These are phyloP conservation scores for Starmerella bombi DNA, from an alignment of 805 yeast species.

Conservation along the genomic window DNA sequence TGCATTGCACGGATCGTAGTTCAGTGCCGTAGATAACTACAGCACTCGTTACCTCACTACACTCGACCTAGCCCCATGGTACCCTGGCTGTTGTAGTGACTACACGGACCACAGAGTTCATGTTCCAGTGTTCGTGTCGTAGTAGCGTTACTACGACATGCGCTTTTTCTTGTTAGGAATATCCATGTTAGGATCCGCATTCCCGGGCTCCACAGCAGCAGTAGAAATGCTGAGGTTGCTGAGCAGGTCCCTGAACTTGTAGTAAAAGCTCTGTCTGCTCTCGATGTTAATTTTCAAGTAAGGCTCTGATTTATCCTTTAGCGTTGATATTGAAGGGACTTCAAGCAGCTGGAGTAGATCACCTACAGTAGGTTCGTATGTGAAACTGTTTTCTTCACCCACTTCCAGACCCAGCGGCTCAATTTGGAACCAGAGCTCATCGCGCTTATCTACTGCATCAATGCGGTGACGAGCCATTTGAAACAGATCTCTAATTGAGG, in stretches of 20 bases:
- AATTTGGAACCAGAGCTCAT: slow-evolving; percentile 13
- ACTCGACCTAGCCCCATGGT: no score
- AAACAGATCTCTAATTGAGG: background rate
- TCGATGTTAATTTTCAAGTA: slow-evolving; percentile 1
- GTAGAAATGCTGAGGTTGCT: no score
- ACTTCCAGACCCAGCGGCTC: slow-evolving; percentile 19
- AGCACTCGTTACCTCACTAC: no score
- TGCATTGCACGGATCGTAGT: no score
- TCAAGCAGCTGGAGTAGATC: slow-evolving; percentile 19
- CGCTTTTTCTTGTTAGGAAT: no score
- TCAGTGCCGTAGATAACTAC: no score
- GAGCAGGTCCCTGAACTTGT: slow-evolving; percentile 2
- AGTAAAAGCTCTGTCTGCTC: slow-evolving; percentile 3
- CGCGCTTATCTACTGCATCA: background rate
- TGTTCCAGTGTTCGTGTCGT: no score
- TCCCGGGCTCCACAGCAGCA: no score
- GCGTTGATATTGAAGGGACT: background rate
- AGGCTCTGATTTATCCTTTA: background rate
- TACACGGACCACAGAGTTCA: no score
- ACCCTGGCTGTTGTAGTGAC: no score
- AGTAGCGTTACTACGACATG: no score
- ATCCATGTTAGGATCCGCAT: no score
- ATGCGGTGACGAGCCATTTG: background rate
- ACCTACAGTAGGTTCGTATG: slow-evolving; percentile 19
- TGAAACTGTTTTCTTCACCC: slow-evolving; percentile 24